phyloP scores from a whole-genome alignment of 2,329 filamentous ascomycete genomes.

The Septoria linicola region DNA sequence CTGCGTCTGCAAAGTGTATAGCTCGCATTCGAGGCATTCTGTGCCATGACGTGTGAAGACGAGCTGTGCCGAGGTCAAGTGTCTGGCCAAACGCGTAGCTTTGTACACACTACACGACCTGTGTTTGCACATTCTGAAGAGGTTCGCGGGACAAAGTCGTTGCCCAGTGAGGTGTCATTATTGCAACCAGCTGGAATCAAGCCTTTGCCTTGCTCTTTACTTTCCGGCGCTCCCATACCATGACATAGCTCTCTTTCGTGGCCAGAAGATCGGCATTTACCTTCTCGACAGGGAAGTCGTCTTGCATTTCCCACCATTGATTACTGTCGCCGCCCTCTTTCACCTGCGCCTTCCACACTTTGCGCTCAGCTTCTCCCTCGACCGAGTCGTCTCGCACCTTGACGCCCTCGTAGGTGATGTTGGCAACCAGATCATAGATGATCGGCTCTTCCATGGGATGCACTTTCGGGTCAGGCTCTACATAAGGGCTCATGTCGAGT shows the following conservation, averaged over 20 bases:
- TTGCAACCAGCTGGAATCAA: neutral
- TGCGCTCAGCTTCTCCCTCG: slow-evolving; percentile 85
- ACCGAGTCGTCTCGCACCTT: slow-evolving; percentile 75
- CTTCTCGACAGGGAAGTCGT: slow-evolving; percentile 79
- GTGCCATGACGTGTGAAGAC: too few species aligned
- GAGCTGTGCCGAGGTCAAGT: too few species aligned
- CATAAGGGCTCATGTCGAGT: slow-evolving; percentile 85
- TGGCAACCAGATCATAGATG: slow-evolving; percentile 92
- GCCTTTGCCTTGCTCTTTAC: slow-evolving; percentile 25
- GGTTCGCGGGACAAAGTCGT: too few species aligned
- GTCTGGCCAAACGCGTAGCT: too few species aligned
- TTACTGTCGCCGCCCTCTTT: slow-evolving; percentile 64
- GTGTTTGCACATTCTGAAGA: too few species aligned
- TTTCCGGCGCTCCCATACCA: slow-evolving; percentile 87
- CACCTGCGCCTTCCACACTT: slow-evolving; percentile 93
- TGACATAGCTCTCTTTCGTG: slow-evolving; percentile 89
- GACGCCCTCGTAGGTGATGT: slow-evolving; percentile 85
- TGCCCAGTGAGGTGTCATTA: too few species aligned
- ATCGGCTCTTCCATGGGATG: slow-evolving; percentile 77
- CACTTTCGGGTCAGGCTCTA: slow-evolving; percentile 76
- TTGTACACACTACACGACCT: too few species aligned
- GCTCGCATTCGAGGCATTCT: too few species aligned
- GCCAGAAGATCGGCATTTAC: slow-evolving; percentile 87
- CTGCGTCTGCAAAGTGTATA: too few species aligned
- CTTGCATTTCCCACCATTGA: slow-evolving; percentile 91